phyloP scores from a whole-genome alignment of 2,329 filamentous ascomycete genomes.

The Trichoderma breve region DNA sequence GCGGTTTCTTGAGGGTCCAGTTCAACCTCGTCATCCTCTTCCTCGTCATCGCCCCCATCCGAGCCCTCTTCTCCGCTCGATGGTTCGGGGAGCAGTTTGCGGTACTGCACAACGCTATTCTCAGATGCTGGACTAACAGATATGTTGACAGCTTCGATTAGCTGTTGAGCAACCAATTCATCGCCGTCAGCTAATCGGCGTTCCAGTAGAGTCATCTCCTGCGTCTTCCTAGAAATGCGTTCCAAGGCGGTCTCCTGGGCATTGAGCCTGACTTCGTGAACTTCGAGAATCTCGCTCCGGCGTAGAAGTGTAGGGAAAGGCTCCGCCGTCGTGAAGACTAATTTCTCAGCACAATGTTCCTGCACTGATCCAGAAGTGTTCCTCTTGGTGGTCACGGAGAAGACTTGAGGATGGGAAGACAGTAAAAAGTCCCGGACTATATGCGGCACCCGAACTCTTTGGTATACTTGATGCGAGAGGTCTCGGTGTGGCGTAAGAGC shows the following conservation, averaged over 20 bases:
- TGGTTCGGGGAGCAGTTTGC: constrained; percentile 63
- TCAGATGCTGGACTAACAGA: constrained; percentile 73
- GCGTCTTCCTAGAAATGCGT: constrained; percentile 84
- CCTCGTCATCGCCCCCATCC: constrained; percentile 32
- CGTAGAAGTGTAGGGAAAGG: constrained; percentile 87
- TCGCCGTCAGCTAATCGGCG: constrained; percentile 72
- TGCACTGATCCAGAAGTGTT: constrained; percentile 66
- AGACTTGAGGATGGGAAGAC: constrained; percentile 71
- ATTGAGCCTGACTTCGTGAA: constrained; percentile 63
- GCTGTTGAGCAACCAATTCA: constrained; percentile 62
- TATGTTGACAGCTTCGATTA: constrained; percentile 74
- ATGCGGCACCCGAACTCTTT: constrained; percentile 79
- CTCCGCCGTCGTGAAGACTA: constrained; percentile 78
- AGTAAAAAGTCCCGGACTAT: constrained; percentile 84
- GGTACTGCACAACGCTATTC: constrained; percentile 76
- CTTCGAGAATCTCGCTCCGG: constrained; percentile 76
- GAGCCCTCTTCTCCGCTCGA: constrained; percentile 37
- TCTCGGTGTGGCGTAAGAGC: constrained; percentile 80
- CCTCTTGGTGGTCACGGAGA: constrained; percentile 73
- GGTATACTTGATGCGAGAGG: constrained; percentile 77
- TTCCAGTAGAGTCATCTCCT: constrained; percentile 75
- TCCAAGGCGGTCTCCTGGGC: constrained; percentile 88
- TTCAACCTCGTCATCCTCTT: constrained; percentile 42
- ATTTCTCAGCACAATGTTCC: constrained; percentile 79
- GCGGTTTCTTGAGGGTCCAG: constrained; percentile 67